Conservation (phyloP, 2,329 filamentous ascomycete genomes). For the Neonectria magnoliae region DNA sequence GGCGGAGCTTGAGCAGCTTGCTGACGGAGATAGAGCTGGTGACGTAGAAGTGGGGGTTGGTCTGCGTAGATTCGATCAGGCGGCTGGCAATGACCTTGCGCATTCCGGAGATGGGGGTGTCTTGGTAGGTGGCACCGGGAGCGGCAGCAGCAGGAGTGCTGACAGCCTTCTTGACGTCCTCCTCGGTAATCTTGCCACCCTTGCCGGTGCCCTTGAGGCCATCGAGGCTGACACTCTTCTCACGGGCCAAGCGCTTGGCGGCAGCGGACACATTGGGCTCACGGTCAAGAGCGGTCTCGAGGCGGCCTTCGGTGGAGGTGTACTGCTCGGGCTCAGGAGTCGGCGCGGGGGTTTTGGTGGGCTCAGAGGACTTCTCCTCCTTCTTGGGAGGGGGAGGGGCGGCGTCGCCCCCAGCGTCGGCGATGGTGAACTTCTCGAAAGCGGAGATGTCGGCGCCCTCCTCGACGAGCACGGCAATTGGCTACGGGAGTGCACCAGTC, state of each 20-base stretch:
- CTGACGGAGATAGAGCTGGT: slow-evolving; percentile 88
- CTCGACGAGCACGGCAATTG: slow-evolving; percentile 94
- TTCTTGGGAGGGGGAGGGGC: slow-evolving; percentile 70
- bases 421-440: slow-evolving; percentile 87
- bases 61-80: slow-evolving; percentile 85
- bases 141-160: slow-evolving; percentile 64
- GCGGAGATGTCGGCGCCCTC: slow-evolving; percentile 87
- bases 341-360: slow-evolving; percentile 56
- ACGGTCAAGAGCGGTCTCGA: slow-evolving; percentile 87
- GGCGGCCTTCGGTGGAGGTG: slow-evolving; percentile 76
- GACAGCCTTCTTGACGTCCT: slow-evolving; percentile 90
- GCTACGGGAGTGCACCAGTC: slow-evolving; percentile 62
- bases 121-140: slow-evolving; percentile 77
- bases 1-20: slow-evolving; percentile 96
- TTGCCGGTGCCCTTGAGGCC: slow-evolving; percentile 87
- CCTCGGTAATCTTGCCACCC: slow-evolving; percentile 87
- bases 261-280: slow-evolving; percentile 77
- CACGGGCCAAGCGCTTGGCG: slow-evolving; percentile 83
- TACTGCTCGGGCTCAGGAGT: slow-evolving; percentile 73
- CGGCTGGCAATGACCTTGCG: slow-evolving; percentile 97
- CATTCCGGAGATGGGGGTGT: slow-evolving; percentile 89
- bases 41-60: slow-evolving; percentile 99
- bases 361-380: slow-evolving; percentile 69
- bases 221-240: slow-evolving; percentile 82
- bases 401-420: slow-evolving; percentile 87